Conservation (phyloP, 2,329 filamentous ascomycete genomes). For the Ophiostoma perfectum region DNA sequence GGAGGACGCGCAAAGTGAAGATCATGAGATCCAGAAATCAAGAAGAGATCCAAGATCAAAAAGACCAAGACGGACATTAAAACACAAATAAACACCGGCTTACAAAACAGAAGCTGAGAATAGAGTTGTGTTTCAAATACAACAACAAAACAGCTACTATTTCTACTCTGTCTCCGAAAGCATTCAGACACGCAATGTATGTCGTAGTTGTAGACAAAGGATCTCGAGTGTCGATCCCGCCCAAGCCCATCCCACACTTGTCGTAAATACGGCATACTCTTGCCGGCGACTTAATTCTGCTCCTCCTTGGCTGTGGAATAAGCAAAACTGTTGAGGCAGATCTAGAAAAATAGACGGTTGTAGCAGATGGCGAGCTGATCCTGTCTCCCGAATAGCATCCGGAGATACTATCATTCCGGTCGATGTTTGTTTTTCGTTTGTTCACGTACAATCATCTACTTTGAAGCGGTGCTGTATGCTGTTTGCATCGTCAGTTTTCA, state of each 20-base stretch:
- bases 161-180: too few relatives aligned
- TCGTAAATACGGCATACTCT: too few relatives aligned
- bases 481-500: too few relatives aligned
- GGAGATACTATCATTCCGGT: too few relatives aligned
- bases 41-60: not conserved
- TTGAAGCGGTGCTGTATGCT: too few relatives aligned
- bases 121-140: not conserved
- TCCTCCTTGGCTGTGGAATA: not conserved
- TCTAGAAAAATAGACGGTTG: not conserved
- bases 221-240: not conserved
- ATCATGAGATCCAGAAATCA: not conserved
- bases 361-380: too few relatives aligned
- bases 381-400: too few relatives aligned
- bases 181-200: not conserved
- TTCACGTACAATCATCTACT: too few relatives aligned
- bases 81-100: not conserved
- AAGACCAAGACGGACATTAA: not conserved
- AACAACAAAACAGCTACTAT: not conserved
- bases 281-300: too few relatives aligned
- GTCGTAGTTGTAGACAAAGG: not conserved
- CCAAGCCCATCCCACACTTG: not conserved
- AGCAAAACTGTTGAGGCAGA: constrained; percentile 1
- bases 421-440: too few relatives aligned
- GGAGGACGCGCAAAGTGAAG: not conserved
- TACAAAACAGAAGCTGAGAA: not conserved